Conservation (phyloP, 2,329 filamentous ascomycete genomes). For the Stagonosporopsis vannaccii region DNA sequence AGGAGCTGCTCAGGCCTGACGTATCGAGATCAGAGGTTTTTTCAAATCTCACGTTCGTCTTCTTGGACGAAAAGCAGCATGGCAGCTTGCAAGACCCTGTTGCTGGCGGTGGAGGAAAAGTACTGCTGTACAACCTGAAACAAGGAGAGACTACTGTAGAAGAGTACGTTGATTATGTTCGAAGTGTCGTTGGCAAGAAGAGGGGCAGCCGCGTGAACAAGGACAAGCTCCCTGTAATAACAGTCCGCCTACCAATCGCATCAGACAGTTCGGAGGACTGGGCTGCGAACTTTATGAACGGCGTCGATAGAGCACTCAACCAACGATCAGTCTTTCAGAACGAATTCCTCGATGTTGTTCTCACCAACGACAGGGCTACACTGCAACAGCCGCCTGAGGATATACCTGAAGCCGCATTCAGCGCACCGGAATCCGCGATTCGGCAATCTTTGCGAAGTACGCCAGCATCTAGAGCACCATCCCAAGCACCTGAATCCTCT, state of each 20-base stretch:
- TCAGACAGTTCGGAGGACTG: slow-evolving; percentile 63
- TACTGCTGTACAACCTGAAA: slow-evolving; percentile 69
- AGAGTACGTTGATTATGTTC: slow-evolving; percentile 81
- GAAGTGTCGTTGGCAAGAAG: slow-evolving; percentile 76
- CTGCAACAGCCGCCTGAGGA: slow-evolving; percentile 71
- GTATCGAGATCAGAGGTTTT: slow-evolving; percentile 73
- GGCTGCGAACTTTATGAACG: slow-evolving; percentile 72
- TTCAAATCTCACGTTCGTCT: slow-evolving; percentile 86
- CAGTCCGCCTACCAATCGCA: slow-evolving; percentile 71
- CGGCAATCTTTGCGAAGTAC: slow-evolving; percentile 28
- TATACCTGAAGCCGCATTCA: slow-evolving; percentile 36
- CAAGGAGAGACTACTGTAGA: slow-evolving; percentile 71
- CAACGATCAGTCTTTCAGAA: slow-evolving; percentile 87
- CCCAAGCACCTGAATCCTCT: slow-evolving; percentile 27
- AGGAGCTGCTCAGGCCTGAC: slow-evolving; percentile 76
- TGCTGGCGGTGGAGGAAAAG: slow-evolving; percentile 82
- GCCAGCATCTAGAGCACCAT: slow-evolving; percentile 25
- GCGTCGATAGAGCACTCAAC: slow-evolving; percentile 74
- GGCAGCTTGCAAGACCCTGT: slow-evolving; percentile 78
- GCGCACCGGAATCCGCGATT: slow-evolving; percentile 21
- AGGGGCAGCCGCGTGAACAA: slow-evolving; percentile 69
- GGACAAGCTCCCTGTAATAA: slow-evolving; percentile 74
- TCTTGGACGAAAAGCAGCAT: slow-evolving; percentile 78
- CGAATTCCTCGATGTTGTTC: slow-evolving; percentile 89
- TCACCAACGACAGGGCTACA: slow-evolving; percentile 77